These are phyloP conservation scores for Termitomyces titanicus DNA, from an alignment of 768 basidiomycete genomes.

Conservation along the genomic window DNA sequence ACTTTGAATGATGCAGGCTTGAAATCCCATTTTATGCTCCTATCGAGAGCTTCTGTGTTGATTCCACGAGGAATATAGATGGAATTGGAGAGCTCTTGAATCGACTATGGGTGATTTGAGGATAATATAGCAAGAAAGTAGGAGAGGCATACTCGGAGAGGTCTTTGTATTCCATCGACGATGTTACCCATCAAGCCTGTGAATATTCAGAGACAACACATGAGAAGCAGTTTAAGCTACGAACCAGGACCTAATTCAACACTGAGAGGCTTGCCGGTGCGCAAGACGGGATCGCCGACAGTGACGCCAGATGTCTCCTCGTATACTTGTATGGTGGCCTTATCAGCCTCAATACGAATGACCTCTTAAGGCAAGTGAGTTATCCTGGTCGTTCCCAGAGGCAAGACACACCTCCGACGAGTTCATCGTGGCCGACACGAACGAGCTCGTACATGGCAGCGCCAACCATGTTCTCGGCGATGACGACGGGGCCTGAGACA, in stretches of 20 bases:
- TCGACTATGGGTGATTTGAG: conserved; percentile 47
- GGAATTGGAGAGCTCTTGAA: conserved; percentile 96
- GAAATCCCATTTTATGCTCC: conserved; percentile 92
- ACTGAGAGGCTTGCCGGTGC: conserved; percentile 96
- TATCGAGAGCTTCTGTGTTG: conserved; percentile 93
- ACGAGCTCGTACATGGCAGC: conserved; percentile 98
- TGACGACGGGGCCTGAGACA: conserved; percentile 97
- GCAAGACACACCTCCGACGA: conserved; percentile 78
- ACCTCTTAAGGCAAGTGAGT: conserved; percentile 64
- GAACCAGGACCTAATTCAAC: conserved; percentile 96
- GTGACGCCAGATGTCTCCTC: conserved; percentile 99
- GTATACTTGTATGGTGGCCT: conserved; percentile 98
- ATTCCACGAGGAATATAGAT: conserved; percentile 99
- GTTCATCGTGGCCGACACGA: conserved; percentile 96
- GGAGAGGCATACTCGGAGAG: conserved; percentile 62
- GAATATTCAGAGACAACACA: background rate
- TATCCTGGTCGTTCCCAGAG: background rate
- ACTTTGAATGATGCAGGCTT: conserved; percentile 79
- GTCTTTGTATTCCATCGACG: conserved; percentile 95
- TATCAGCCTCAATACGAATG: conserved; percentile 96
- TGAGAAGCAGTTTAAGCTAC: conserved; percentile 15
- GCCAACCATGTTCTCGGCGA: conserved; percentile 94
- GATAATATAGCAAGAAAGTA: background rate
- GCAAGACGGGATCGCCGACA: conserved; percentile 95
- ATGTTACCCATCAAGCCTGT: conserved; percentile 98